Base-by-base conservation (phyloP, 495 filamentous ascomycete genomes). In the Neurospora sp. region DNA sequence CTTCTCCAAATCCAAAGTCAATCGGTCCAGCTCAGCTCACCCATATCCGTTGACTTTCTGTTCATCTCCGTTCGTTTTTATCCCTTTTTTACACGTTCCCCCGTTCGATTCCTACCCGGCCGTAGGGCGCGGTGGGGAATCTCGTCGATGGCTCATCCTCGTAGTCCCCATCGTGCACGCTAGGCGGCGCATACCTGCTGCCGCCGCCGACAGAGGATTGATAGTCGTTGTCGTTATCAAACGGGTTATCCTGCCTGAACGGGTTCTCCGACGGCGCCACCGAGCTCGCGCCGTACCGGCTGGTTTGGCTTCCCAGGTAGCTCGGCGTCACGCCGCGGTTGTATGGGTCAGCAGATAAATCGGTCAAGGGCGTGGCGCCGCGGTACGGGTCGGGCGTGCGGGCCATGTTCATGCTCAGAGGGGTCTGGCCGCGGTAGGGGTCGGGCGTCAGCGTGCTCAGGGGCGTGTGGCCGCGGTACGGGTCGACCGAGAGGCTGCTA, bases 111-210 rank as follows among this genome's bases (percentile, higher is more conserved):
- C 54, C 71, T 27, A 83, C 82, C 66, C 84, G 79, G 70, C 85
- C 84, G 74, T 86, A 86, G 69, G 84, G 79, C 23, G 78, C 85
- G 14, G 72, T 76, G 3, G 85, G 84, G 73, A 86, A 86, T 35
- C 79, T 76, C 31, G 80, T 80, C 1, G 83, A 81, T 46, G 79
- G 69, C 18, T 79, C 76, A 69, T 81, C 80, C 46, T 83, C 83
- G 2, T 85, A 81, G 70, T 81, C 82, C 39, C 79, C 79, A 20
- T 84, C 84, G 10, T 75, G 69, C 4, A 80, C 79, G 1, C 78
- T 75, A 9, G 84, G 83, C 14, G 80, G 77, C 9, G 78, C 80
- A 69, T 84, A 85, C 80, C 79, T 20, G 72, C 75, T 31, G 20
- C 75, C 72, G 72, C 71, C 69, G 20, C 74, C 59, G 42, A 74